Base-by-base conservation (phyloP, 352 stramenopile species). In the Saprolegnia parasitica region DNA sequence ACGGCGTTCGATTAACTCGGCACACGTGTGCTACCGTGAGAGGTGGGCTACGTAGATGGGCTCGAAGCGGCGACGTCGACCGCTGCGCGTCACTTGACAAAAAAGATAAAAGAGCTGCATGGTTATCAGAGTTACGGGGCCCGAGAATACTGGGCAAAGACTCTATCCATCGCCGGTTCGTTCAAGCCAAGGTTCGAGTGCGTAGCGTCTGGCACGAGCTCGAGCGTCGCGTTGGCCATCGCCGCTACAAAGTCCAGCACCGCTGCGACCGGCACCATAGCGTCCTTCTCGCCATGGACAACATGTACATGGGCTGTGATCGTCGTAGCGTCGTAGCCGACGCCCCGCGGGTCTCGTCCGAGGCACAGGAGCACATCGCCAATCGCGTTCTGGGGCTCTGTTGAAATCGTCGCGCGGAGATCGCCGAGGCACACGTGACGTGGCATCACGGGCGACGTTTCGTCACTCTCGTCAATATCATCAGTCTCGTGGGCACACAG, bases 291-390 rank as follows among this genome's bases (percentile, higher is more conserved):
- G 9, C 52, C 52, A 8, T 60, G 52, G 13, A 60, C 20, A 23
- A 60, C 20, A 23, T 40, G 52, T n/a, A 60, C 52, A 23, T 13
- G 56, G 11, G 37, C 1, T 5, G 24, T 11, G 9, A 60, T 23
- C 8, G 10, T n/a, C 1, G 3, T n/a, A 8, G 52, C 11, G 13
- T 16, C 52, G 20, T 21, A 60, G n/a, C 52, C 52, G 52, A 60
- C 13, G 13, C 52, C 52, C 13, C 52, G 24, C 13, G 52, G 35
- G 20, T 60, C 52, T 10, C n/a, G 10, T 1, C 52, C 46, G 20
- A 70, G 49, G 54, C 42, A 70, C 18, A 24, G 11, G 11, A 70
- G 24, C 9, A 70, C 47, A 24, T 70, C 63, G 20, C 29, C 46
- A 3, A 54, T 46, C 37, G 63, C 63, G 23, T 60, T 39, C 16